Percentiles rank a stretch among this genome's conserved stretches.
Evolutionary conservation across 1,284 basidiomycete species (phyloP).

Genomic region (Kalmanozyma brasiliensis): DNA sequence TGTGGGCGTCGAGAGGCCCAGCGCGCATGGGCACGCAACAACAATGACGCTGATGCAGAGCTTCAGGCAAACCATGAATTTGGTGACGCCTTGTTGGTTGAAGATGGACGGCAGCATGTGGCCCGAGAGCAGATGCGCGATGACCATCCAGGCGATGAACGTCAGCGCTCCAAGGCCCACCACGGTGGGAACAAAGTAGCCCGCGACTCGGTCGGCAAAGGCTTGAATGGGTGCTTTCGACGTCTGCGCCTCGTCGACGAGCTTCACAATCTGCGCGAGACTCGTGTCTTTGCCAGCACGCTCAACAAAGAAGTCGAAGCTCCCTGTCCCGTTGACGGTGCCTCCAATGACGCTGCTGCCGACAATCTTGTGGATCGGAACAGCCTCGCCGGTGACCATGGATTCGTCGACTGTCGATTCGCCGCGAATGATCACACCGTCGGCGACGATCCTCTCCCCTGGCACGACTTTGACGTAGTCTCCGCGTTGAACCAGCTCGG

Average conservation of each 20-base stretch:
- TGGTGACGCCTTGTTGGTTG: conserved; percentile 81
- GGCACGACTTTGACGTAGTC: conserved; percentile 94
- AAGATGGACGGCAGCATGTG: conserved; percentile 81
- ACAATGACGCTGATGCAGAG: conserved; percentile 98
- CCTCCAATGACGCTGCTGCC: conserved; percentile 92
- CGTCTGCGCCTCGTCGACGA: conserved; percentile 98
- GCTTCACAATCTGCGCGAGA: conserved; percentile 91
- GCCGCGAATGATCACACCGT: conserved; percentile 87
- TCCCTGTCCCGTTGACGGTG: conserved; percentile 94
- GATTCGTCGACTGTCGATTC: conserved; percentile 92
- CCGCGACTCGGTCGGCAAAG: conserved; percentile 93
- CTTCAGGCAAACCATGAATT: conserved; percentile 91
- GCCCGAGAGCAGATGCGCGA: conserved; percentile 75
- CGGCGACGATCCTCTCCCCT: conserved; percentile 95
- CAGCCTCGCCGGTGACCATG: conserved; percentile 95
- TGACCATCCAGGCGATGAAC: conserved; percentile 84
- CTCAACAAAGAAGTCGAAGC: conserved; percentile 93
- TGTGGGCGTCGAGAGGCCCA: conserved; percentile 95
- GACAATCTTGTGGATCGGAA: conserved; percentile 83
- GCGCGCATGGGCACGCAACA: conserved; percentile 96
- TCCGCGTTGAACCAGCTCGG: conserved; percentile 92
- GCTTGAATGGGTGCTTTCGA: conserved; percentile 97
- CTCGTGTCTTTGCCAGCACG: conserved; percentile 96
- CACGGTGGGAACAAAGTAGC: conserved; percentile 93
- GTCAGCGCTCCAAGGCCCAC: conserved; percentile 84